Evolutionary conservation across 257 asterid genomes (phyloP).

Genomic region (Gentiana straminea): DNA sequence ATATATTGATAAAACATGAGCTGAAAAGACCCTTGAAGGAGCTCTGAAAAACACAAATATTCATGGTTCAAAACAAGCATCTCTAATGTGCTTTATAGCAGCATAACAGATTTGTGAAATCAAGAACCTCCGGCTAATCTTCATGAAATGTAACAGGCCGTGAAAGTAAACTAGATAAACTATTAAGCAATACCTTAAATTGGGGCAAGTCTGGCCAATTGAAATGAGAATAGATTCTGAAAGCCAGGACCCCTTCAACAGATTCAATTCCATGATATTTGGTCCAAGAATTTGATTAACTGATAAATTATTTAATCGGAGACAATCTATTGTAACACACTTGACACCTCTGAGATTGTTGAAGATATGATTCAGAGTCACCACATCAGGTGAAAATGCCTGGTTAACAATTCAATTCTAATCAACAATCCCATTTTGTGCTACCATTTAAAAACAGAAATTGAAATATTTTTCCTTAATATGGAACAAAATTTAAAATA

Average conservation of each 20-base stretch:
- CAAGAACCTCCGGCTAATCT: too few species aligned
- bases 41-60: too few species aligned
- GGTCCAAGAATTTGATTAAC: constrained; percentile 35
- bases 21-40: too few species aligned
- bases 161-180: not conserved
- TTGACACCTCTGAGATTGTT: constrained; percentile 25
- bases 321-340: constrained; percentile 53
- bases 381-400: constrained; percentile 46
- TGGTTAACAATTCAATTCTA: constrained; percentile 9
- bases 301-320: constrained; percentile 35
- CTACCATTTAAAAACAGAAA: too few species aligned
- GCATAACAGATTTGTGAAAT: too few species aligned
- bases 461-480: too few species aligned
- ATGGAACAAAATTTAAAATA: too few species aligned
- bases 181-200: constrained; percentile 38
- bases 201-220: constrained; percentile 48
- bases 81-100: too few species aligned
- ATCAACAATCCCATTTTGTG: not conserved
- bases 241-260: constrained; percentile 48
- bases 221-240: constrained; percentile 31
- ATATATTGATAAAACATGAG: too few species aligned
- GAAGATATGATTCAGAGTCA: constrained; percentile 33
- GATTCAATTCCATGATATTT: constrained; percentile 41
- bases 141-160: too few species aligned
- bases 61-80: too few species aligned